Evolutionary conservation across 179 eudicot species (phyloP).

Genomic region (Patellifolia procumbens): DNA sequence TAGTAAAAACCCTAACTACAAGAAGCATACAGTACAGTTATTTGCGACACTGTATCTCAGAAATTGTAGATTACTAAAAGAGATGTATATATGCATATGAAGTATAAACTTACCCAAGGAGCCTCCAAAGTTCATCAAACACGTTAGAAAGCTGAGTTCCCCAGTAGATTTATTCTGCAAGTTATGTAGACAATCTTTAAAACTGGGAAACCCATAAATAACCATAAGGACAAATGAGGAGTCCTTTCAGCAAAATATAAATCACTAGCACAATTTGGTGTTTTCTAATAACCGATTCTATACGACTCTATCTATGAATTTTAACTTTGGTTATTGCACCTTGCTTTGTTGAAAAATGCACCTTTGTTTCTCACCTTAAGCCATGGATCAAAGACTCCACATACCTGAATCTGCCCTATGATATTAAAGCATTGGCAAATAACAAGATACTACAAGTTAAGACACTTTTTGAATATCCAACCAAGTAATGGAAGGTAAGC

Average conservation of each 20-base stretch:
- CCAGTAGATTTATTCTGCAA: conserved; percentile 92
- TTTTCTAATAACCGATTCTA: background rate
- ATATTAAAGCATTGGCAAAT: background rate
- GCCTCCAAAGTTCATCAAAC: conserved; percentile 89
- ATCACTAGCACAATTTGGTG: background rate
- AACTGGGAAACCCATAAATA: background rate
- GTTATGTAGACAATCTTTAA: conserved; percentile 18
- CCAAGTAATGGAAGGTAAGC: too few species aligned
- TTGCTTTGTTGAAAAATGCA: background rate
- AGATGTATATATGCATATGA: conserved; percentile 32
- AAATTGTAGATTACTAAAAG: background rate
- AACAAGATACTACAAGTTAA: background rate
- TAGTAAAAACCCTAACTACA: conserved; percentile 93
- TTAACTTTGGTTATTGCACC: background rate
- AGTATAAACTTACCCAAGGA: conserved; percentile 75
- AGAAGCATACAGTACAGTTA: conserved; percentile 15
- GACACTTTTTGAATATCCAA: too few species aligned
- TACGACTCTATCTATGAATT: too few species aligned
- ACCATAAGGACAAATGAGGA: background rate
- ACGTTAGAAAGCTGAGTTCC: conserved; percentile 85
- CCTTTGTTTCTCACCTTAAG: background rate
- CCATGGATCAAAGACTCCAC: background rate
- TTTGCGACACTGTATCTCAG: conserved; percentile 4
- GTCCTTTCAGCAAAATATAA: background rate
- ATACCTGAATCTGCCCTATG: background rate